Evolutionary conservation across 371 early-diverging fungal genomes (phyloP), one percentile per base, ranked within the genome.

Genomic region (Saksenaea oblongispora): DNA sequence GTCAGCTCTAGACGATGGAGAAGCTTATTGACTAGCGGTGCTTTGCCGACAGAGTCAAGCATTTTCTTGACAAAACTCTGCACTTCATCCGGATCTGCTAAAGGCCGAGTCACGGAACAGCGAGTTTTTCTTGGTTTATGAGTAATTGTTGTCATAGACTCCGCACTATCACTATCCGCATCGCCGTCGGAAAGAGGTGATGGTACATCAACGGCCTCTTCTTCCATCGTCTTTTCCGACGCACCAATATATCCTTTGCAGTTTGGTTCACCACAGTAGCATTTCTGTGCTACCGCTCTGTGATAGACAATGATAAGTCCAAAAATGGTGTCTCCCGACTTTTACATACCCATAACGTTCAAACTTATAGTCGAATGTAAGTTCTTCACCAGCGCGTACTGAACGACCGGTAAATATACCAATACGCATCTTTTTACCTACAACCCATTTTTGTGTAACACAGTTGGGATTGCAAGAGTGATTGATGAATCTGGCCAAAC

Each of bases 331-430:
- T 18, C 9, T 24, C 53, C 24, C 34, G 8, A 17, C 9, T 35
- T 36, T 27, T 36, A 54, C 54, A 42, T 69, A 69, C 69, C 87
- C 92, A 54, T 89, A 92, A 57, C 93, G 86, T 64, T 93, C 92
- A 75, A 95, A 94, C 64, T 93, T 90, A 76, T 96, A 97, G 74
- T 97, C 94, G 81, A 97, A 97, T 1, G 95, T 96, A 22, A 97
- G 67, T 59, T 97, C 98, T 63, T 91, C 91, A 31, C 91, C 93
- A 35, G 84, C 82, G 54, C 73, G 78, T 18, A 97, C 86, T 3
- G 76, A 66, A 39, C 88, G 75, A 57, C 76, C 76, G 41, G 95
- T 88, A 61, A 95, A 96, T 1, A 94, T 88, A 47, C 96, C 94
- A 66, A 93, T 89, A 51, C 94, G 84, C 63, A 90, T 83, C 24